Evolutionary conservation across 2,329 filamentous ascomycete genomes (phyloP).

Genomic region (Coniochaeta hoffmannii): DNA sequence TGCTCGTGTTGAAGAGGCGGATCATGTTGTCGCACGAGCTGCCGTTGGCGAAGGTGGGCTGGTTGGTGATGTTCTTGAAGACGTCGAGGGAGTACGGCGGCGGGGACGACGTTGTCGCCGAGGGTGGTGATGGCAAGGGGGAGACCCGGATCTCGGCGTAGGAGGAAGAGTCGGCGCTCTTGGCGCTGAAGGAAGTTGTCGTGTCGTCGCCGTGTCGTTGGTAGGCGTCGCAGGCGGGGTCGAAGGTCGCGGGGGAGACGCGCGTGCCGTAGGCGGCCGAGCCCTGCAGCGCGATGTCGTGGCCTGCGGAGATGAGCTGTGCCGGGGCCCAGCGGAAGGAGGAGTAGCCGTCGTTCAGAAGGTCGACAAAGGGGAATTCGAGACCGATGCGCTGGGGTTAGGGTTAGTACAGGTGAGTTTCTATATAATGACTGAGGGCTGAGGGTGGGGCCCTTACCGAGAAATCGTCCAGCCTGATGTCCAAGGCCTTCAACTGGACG

Average conservation of each 20-base stretch:
- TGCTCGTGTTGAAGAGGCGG: conserved; percentile 22
- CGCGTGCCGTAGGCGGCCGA: conserved; percentile 37
- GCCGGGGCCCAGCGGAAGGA: conserved; percentile 43
- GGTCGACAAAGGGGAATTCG: conserved; percentile 46
- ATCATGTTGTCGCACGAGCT: conserved; percentile 30
- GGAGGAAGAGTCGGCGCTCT: conserved; percentile 12
- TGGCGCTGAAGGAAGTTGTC: conserved; percentile 16
- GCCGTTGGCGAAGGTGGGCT: conserved; percentile 45
- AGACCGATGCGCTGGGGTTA: neutral
- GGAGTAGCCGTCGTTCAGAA: conserved; percentile 39
- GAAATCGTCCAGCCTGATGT: conserved; percentile 37
- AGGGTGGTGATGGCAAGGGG: too few relatives aligned
- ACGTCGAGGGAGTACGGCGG: conserved; percentile 31
- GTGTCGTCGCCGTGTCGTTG: conserved; percentile 15
- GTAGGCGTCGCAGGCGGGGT: conserved; percentile 43
- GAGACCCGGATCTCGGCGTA: conserved; percentile 22
- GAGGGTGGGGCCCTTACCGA: conserved; percentile 26
- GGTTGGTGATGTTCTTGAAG: conserved; percentile 46
- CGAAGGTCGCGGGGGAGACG: conserved; percentile 33
- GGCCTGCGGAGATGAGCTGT: conserved; percentile 36
- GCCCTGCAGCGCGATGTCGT: conserved; percentile 34
- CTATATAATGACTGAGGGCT: neutral
- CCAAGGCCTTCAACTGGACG: conserved; percentile 31
- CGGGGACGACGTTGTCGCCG: neutral
- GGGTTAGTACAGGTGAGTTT: neutral